phyloP scores from a whole-genome alignment of 1,139 yeast genomes.

The Suhomyces guaymorum region DNA sequence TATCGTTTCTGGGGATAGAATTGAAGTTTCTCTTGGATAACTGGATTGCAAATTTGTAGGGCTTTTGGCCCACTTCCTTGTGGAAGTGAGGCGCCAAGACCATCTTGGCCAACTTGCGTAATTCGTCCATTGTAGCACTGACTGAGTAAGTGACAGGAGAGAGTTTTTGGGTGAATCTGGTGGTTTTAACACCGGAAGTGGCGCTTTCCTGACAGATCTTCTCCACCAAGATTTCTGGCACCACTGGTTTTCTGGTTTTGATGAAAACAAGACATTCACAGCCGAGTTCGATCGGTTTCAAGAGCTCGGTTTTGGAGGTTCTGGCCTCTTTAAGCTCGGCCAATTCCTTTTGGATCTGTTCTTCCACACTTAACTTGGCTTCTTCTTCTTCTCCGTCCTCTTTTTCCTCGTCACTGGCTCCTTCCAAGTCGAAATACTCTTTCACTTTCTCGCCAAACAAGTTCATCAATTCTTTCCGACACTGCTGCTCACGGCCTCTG shows the following conservation, averaged over 20 bases:
- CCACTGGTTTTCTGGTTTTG: constrained; percentile 74
- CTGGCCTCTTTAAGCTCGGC: constrained; percentile 51
- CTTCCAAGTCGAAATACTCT: constrained; percentile 49
- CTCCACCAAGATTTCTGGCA: constrained; percentile 70
- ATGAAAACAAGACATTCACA: constrained; percentile 87
- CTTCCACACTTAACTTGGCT: constrained; percentile 51
- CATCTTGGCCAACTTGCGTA: constrained; percentile 54
- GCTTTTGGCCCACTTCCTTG: constrained; percentile 42
- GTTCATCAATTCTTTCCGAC: constrained; percentile 69
- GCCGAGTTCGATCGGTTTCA: constrained; percentile 67
- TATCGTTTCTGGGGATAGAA: constrained; percentile 63
- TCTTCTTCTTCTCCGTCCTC: constrained; percentile 18
- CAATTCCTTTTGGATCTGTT: constrained; percentile 69
- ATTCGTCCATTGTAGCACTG: constrained; percentile 68
- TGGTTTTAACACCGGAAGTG: constrained; percentile 53
- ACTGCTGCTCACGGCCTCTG: constrained; percentile 72
- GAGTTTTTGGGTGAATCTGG: constrained; percentile 73
- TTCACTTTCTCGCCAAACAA: constrained; percentile 58
- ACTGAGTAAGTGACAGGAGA: constrained; percentile 80
- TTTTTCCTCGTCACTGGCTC: constrained; percentile 30
- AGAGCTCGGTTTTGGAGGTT: constrained; percentile 45
- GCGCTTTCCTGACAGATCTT: constrained; percentile 61
- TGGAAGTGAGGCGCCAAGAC: constrained; percentile 74
- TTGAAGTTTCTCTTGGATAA: constrained; percentile 79
- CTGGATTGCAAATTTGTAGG: constrained; percentile 75